phyloP scores from a whole-genome alignment of 176 grass and related monocot genomes.

The Oryza longistaminata region DNA sequence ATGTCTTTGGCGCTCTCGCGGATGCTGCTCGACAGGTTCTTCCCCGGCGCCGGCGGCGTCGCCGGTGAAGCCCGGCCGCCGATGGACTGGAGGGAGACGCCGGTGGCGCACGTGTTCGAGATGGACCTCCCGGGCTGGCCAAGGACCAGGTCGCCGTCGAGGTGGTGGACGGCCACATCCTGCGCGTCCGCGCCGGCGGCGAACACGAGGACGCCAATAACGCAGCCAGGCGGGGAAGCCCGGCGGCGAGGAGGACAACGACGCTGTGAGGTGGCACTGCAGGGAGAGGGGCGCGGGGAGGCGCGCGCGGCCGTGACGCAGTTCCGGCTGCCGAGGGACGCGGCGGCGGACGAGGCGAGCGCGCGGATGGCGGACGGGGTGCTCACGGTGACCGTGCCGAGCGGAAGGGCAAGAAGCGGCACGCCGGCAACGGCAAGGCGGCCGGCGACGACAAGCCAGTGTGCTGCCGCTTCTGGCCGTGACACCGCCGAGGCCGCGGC shows the following conservation, averaged over 20 bases:
- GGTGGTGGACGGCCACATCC: conserved; percentile 49
- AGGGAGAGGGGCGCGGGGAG: conserved; percentile 22
- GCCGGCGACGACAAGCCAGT: conserved; percentile 4
- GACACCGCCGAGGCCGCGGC: not conserved
- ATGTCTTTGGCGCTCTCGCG: conserved; percentile 36
- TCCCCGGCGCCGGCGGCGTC: conserved; percentile 28
- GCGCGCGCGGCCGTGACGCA: conserved; percentile 10
- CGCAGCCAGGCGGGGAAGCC: not conserved
- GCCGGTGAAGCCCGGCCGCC: conserved; percentile 21
- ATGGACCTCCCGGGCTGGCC: conserved; percentile 53
- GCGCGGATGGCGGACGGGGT: conserved; percentile 59
- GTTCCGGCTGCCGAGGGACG: conserved; percentile 48
- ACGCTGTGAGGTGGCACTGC: conserved; percentile 38
- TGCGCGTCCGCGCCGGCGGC: conserved; percentile 37
- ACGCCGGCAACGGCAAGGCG: not conserved
- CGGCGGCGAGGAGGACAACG: not conserved
- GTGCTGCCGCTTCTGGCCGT: conserved; percentile 50
- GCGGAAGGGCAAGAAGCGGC: conserved; percentile 37
- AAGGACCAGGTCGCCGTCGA: conserved; percentile 60
- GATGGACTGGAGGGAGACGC: conserved; percentile 68
- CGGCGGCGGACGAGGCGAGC: conserved; percentile 35
- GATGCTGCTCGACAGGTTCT: conserved; percentile 37
- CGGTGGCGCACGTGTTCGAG: conserved; percentile 55
- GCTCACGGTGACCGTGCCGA: conserved; percentile 63
- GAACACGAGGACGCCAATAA: not conserved